Evolutionary conservation across 192 early-diverging fungal genomes (phyloP).

Genomic region (Coemansia sp.): DNA sequence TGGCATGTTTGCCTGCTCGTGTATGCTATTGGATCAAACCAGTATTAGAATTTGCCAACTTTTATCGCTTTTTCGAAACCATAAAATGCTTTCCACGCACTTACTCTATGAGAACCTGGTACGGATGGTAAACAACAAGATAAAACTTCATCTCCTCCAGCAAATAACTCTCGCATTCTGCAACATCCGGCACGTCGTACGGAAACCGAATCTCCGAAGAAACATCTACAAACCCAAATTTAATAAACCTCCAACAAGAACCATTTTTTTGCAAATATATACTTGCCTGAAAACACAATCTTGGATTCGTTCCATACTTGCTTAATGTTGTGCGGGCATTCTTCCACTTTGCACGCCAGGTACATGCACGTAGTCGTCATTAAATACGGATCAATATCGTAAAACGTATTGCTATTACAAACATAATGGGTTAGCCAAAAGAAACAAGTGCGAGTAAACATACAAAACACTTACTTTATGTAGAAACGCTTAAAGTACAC

Average conservation of each 20-base stretch:
- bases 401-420: constrained; percentile 65
- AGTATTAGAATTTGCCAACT: background rate
- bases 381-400: constrained; percentile 74
- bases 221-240: constrained; percentile 14
- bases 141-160: constrained; percentile 91
- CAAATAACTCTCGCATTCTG: constrained; percentile 91
- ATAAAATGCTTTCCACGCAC: constrained; percentile 17
- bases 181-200: constrained; percentile 75
- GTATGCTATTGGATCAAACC: constrained; percentile 18
- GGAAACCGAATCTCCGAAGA: constrained; percentile 45
- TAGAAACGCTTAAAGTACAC: constrained; percentile 92
- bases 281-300: constrained; percentile 40
- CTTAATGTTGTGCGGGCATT: constrained; percentile 69
- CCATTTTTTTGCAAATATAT: background rate
- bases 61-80: too few species aligned
- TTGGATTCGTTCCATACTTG: constrained; percentile 48
- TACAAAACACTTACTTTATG: constrained; percentile 62
- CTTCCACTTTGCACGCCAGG: constrained; percentile 88
- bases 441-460: background rate
- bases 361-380: constrained; percentile 82
- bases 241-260: background rate
- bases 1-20: constrained; percentile 31
- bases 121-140: constrained; percentile 86
- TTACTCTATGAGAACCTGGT: constrained; percentile 70
- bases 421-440: background rate